Evolutionary conservation across 1,284 basidiomycete species (phyloP).

Genomic region (Ceratobasidium sp.): DNA sequence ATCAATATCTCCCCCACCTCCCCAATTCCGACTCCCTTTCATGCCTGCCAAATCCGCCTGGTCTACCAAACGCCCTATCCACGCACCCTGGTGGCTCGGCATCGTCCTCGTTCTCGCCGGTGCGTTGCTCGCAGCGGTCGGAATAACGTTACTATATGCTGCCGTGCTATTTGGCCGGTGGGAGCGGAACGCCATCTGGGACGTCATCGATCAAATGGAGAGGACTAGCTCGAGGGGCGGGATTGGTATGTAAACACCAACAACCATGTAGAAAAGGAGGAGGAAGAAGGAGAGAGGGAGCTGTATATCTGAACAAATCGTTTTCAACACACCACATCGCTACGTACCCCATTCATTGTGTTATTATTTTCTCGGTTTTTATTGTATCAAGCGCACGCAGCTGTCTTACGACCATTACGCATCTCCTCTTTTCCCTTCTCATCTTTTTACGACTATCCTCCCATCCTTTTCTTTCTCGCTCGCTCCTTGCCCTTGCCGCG

Average conservation of each 20-base stretch:
- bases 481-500: too few relatives aligned
- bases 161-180: slow-evolving; percentile 38
- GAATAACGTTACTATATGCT: slow-evolving; percentile 28
- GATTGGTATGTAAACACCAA: slow-evolving; percentile 20
- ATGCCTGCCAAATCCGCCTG: slow-evolving; percentile 25
- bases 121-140: slow-evolving; percentile 32
- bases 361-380: slow-evolving; percentile 18
- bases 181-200: slow-evolving; percentile 41
- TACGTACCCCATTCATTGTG: slow-evolving; percentile 39
- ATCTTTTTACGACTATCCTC: too few relatives aligned
- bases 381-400: slow-evolving; percentile 11
- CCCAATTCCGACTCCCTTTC: slow-evolving; percentile 37
- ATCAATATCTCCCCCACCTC: slow-evolving; percentile 3
- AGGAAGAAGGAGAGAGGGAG: neutral
- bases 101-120: slow-evolving; percentile 39
- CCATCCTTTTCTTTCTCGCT: too few relatives aligned
- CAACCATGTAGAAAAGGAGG: neutral
- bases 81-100: slow-evolving; percentile 40
- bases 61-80: slow-evolving; percentile 34
- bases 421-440: neutral
- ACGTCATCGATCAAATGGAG: slow-evolving; percentile 40
- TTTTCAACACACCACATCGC: slow-evolving; percentile 12
- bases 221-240: slow-evolving; percentile 24
- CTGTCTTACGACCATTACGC: neutral
- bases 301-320: neutral